Evolutionary conservation across 1,139 yeast species (phyloP), one percentile per base, ranked within the genome.

Genomic region (Scheffersomyces illinoinensis): DNA sequence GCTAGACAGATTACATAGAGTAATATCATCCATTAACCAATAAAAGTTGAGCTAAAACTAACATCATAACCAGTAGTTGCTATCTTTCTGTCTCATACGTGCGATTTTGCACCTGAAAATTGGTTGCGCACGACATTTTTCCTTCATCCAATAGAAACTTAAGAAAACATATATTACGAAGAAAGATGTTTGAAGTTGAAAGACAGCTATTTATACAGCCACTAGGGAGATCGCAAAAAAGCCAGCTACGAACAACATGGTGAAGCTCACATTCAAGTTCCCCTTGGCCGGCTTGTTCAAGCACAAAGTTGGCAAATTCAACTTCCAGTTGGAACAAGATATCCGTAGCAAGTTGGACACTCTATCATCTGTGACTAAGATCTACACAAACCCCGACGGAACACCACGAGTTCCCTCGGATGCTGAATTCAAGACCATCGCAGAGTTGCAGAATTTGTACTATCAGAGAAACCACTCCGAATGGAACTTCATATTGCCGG

Each of bases 351-450:
- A 77, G 64, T 76, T 78, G 64, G 83, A 80, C 68, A 69, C 81
- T 39, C 79, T 87, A 61, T 85, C 89, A 23, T 78, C 86, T 17
- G 83, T 85, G 48, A 82, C 87, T 63, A 83, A 82, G 66, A 76
- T 90, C 64, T 91, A 87, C 73, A 85, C 89, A 69, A 89, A 89
- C 72, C 85, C 90, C 57, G 96, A 91, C 70, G 97, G 97, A 7
- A 79, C 93, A 17, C 86, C 90, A 57, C 82, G 93, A 68, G 85
- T 82, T 43, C 95, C 95, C 53, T 75, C 83, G 46, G 96, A 91
- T 67, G 77, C 78, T 54, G 96, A 91, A 74, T 83, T 91, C 70
- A 86, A 89, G 75, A 85, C 86, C 51, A 86, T 91, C 58, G 93
- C 96, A 33, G 89, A 85, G 64, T 82, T 91, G 68, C 90, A 89